Evolutionary conservation across 164 flowering plant genomes (phyloP), one percentile per base, ranked within the genome.

Genomic region (Saururus chinensis): DNA sequence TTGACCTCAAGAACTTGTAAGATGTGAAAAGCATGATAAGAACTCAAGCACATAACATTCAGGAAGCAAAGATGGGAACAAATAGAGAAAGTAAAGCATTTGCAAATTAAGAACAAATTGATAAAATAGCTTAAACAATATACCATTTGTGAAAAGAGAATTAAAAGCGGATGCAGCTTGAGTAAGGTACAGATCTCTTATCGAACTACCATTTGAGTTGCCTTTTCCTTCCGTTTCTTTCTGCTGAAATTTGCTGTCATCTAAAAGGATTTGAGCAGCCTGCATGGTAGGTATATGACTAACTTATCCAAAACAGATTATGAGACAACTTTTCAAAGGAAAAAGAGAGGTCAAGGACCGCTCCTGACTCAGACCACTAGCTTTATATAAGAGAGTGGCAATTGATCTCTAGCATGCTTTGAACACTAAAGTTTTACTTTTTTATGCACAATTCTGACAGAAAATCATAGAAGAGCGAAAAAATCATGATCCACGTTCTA

Each of bases 231-330:
- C 93, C 16, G 75, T 24, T 66, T 76, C 80, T 64, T 66, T 66
- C n/a, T 71, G 52, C 65, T 80, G 92, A 64, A 40, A 74, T 24
- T 52, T 63, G 68, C 81, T 84, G 66, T 85, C 84, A 60, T 71
- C 78, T 62, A 66, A 59, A 56, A 80, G 80, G 57, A 82, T 72
- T 53, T 55, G 74, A 69, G 79, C 60, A 65, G 92, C 97, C 99
- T 91, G 66, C 7, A 17, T 25, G 41, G 41, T 23, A n/a, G 66
- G 57, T 14, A 45, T 63, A 23, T 48, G 0, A 62, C n/a, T 42
- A 14, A 53, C 26, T 37, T 57, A 51, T 37, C 20, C 11, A 53
- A 30, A 2, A 30, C 37, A 30, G 37, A 10, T 20, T 1, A 16
- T 55, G 60, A 45, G 48, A 25, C 55, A 7, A 45, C 49, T 45